Conservation (phyloP, 176 grass and related monocot genomes). For the Paspalum vaginatum region DNA sequence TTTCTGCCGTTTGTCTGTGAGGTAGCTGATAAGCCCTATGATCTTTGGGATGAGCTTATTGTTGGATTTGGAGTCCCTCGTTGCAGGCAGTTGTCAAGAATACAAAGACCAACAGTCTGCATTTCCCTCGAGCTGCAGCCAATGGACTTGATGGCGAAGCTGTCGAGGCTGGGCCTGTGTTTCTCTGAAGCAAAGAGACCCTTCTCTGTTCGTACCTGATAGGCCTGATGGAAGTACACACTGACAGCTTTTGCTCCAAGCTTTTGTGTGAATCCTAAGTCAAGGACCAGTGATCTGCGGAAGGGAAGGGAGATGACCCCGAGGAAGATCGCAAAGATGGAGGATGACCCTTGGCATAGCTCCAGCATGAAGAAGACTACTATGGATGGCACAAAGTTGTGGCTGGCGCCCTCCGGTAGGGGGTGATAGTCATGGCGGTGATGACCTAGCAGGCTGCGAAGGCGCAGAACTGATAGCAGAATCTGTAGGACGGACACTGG, state of each 20-base stretch:
- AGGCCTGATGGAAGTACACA: neutral
- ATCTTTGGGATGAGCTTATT: neutral
- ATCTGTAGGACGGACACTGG: neutral
- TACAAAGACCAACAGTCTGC: neutral
- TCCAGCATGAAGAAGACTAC: neutral
- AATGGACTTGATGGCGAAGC: neutral
- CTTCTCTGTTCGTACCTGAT: neutral
- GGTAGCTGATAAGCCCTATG: neutral
- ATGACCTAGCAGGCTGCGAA: neutral
- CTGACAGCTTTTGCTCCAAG: neutral
- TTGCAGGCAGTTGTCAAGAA: neutral
- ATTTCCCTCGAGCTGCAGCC: neutral
- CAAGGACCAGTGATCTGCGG: neutral
- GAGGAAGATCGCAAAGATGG: neutral
- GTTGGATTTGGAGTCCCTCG: neutral
- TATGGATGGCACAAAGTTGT: neutral
- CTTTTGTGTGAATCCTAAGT: neutral
- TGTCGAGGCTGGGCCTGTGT: neutral
- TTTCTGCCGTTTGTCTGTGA: too few relatives aligned
- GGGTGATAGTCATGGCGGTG: neutral
- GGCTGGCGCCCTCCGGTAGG: neutral
- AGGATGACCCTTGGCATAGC: slow-evolving; percentile 1
- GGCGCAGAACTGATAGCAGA: neutral
- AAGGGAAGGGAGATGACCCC: neutral
- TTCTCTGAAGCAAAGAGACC: neutral